Base-by-base conservation (phyloP, 345 rosid species). In the Moringa oleifera region DNA sequence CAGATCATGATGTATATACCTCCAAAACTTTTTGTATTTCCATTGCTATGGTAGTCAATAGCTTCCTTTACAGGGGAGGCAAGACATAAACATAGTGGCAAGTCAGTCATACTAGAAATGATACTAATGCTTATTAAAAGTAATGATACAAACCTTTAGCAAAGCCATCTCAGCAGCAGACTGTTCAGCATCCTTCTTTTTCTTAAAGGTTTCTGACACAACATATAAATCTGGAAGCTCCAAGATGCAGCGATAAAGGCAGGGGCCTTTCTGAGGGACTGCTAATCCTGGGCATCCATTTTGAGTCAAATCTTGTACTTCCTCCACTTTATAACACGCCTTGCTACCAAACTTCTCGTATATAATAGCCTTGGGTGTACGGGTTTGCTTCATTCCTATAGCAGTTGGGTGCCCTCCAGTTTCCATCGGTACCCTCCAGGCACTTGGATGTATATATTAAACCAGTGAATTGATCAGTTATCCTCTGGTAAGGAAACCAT, bases 131-230 rank as follows among this genome's bases (percentile, higher is more conserved):
- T 41, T 7, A 41, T 11, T 7, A 16, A 41, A 41, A 41, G 2
- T 65, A 52, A 45, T 25, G 53, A 69, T 31, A 25, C 68, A 36
- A 69, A 88, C 98, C 90, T 75, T 85, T 36, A 82, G 75, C n/a
- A 93, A 59, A 52, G 96, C 98, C 73, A 81, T 68, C 79, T 93
- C 83, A 52, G 97, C 97, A 70, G 97, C 97, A 77, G 82, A 81
- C 63, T 86, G 98, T 77, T 93, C 97, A 0, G 98, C 88, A 20
- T 93, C 97, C 73, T 93, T 90, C 79, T 93, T 93, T 77, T 79
- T 93, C 72, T 68, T 82, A 53, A 72, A 90, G 7, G 71, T 74
- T 20, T 61, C 86, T 0, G 97, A 86, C 20, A 81, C 76, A 57
- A 93, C 83, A 61, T 76, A 67, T 46, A 83, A 64, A 2, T 88